Percentiles rank a stretch among this genome's conserved stretches.
These are phyloP conservation scores for Boletus pseudopeckii DNA, from an alignment of 768 basidiomycete genomes.

Conservation along the genomic window DNA sequence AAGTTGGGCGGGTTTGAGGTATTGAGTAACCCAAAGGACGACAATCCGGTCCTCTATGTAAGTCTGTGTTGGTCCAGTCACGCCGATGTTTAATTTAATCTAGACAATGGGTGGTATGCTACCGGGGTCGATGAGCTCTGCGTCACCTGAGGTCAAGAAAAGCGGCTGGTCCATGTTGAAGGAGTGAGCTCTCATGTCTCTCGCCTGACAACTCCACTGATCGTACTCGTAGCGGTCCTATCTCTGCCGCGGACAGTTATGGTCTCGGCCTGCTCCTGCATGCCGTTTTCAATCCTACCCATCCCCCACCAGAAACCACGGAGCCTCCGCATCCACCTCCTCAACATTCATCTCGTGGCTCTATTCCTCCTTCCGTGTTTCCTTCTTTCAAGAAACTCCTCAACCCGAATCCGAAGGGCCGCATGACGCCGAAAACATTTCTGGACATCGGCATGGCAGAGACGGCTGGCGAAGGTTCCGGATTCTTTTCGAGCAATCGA, in stretches of 20 bases:
- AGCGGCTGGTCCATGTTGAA: constrained; percentile 80
- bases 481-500: constrained; percentile 81
- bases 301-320: constrained; percentile 64
- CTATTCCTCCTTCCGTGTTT: constrained; percentile 74
- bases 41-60: constrained; percentile 77
- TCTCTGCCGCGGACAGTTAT: constrained; percentile 80
- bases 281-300: constrained; percentile 80
- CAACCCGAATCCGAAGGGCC: constrained; percentile 81
- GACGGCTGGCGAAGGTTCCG: constrained; percentile 50
- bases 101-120: constrained; percentile 66
- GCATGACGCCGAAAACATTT: constrained; percentile 74
- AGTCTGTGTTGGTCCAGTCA: constrained; percentile 27
- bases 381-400: constrained; percentile 82
- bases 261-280: constrained; percentile 84
- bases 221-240: constrained; percentile 36
- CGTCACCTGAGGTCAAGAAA: constrained; percentile 87
- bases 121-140: constrained; percentile 57
- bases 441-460: constrained; percentile 78
- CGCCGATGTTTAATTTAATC: constrained; percentile 10
- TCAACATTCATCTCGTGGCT: constrained; percentile 67
- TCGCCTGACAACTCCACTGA: not conserved
- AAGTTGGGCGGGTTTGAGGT: constrained; percentile 93
- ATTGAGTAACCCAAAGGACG: constrained; percentile 79
- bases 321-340: constrained; percentile 78
- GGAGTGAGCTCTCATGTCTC: constrained; percentile 50